A percentile compares a stretch with the other conserved stretches of the same genome.
phyloP scores from a whole-genome alignment of 2,329 filamentous ascomycete genomes.

The Trichoderma lentiforme region DNA sequence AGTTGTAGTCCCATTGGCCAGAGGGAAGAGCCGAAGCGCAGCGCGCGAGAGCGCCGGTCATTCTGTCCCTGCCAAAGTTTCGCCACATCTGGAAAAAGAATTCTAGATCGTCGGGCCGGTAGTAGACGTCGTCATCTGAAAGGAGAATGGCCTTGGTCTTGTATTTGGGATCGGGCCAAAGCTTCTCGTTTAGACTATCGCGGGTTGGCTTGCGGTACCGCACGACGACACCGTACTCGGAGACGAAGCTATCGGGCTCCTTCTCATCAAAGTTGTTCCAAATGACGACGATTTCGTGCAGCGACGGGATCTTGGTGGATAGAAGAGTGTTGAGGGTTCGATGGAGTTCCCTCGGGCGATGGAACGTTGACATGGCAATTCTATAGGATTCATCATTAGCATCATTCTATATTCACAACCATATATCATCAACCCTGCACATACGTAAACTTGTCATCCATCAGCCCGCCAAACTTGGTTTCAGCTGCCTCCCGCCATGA shows the following conservation, averaged over 20 bases:
- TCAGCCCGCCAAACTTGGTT: slow-evolving; percentile 26
- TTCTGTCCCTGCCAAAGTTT: slow-evolving; percentile 34
- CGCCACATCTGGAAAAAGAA: slow-evolving; percentile 42
- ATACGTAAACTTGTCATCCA: slow-evolving; percentile 34
- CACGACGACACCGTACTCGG: slow-evolving; percentile 32
- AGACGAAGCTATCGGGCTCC: slow-evolving; percentile 30
- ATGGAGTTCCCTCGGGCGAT: slow-evolving; percentile 35
- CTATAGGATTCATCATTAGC: slow-evolving; percentile 21
- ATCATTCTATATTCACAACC: neutral
- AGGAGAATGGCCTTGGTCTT: slow-evolving; percentile 39
- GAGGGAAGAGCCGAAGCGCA: slow-evolving; percentile 29
- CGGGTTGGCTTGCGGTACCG: slow-evolving; percentile 32
- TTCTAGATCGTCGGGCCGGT: slow-evolving; percentile 37
- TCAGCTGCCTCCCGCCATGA: slow-evolving; percentile 17
- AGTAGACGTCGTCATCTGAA: slow-evolving; percentile 40
- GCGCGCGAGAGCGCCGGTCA: slow-evolving; percentile 37
- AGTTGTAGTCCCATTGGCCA: slow-evolving; percentile 33
- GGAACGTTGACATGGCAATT: slow-evolving; percentile 38
- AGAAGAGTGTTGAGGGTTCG: slow-evolving; percentile 31
- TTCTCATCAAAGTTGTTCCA: slow-evolving; percentile 36
- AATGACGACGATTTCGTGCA: slow-evolving; percentile 37
- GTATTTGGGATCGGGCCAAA: slow-evolving; percentile 36
- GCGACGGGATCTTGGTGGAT: slow-evolving; percentile 32
- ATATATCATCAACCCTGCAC: neutral
- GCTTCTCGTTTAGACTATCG: slow-evolving; percentile 39